These are phyloP conservation scores for Luvunga scandens DNA, from an alignment of 345 rosid genomes.

Conservation along the genomic window DNA sequence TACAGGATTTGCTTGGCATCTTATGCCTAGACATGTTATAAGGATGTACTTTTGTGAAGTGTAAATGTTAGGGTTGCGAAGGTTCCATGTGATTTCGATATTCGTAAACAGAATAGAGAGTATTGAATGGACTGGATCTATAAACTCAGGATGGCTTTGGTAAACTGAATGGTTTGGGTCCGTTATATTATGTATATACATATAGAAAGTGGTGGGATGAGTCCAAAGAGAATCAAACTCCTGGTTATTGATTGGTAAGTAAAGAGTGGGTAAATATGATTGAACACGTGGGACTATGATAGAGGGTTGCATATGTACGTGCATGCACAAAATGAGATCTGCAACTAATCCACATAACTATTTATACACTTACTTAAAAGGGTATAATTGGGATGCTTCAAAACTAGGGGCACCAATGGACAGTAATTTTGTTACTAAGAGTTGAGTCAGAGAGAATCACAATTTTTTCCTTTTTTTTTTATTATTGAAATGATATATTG, in stretches of 20 bases:
- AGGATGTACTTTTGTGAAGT: background rate
- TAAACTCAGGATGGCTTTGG: background rate
- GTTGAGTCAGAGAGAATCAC: background rate
- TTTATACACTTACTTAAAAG: background rate
- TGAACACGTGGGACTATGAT: background rate
- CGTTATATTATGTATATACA: background rate
- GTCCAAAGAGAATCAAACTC: background rate
- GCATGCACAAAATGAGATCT: background rate
- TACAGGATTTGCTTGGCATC: background rate
- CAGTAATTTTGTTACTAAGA: background rate
- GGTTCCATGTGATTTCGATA: background rate
- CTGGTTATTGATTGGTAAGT: background rate
- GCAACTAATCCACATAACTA: background rate
- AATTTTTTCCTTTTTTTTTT: background rate
- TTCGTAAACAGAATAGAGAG: background rate
- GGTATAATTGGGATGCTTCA: background rate
- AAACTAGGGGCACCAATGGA: background rate
- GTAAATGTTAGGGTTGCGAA: background rate
- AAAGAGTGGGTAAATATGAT: background rate
- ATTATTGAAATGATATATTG: background rate
- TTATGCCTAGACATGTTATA: background rate
- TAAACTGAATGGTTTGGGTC: background rate
- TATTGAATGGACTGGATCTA: background rate
- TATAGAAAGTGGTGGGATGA: background rate
- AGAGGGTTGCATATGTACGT: background rate